Conservation (phyloP, 768 basidiomycete species). For the Hirschioporus abietinus region DNA sequence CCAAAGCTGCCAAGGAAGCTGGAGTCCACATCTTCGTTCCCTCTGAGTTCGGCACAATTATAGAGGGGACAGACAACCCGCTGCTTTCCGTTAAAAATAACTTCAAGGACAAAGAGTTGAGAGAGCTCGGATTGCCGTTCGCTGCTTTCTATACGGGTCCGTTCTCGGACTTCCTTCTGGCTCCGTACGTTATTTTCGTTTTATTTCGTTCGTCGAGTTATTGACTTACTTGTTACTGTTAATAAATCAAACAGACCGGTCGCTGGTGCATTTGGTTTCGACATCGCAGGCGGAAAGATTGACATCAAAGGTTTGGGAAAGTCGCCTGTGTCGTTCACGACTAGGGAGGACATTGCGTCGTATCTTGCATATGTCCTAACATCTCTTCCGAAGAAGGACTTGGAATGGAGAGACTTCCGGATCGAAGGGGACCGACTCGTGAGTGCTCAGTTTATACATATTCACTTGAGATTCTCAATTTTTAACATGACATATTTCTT, state of each 20-base stretch:
- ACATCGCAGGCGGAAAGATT: conserved; percentile 14
- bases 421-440: conserved; percentile 12
- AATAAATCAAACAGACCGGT: neutral
- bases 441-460: neutral
- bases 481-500: neutral
- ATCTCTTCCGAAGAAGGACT: conserved; percentile 8
- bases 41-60: conserved; percentile 22
- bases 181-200: conserved; percentile 5
- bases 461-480: neutral
- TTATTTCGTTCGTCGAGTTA: neutral
- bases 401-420: conserved; percentile 10
- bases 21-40: conserved; percentile 28
- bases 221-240: neutral
- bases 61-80: conserved; percentile 7
- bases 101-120: conserved; percentile 7
- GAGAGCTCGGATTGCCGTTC: conserved; percentile 17
- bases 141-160: conserved; percentile 15
- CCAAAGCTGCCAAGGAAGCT: conserved; percentile 18
- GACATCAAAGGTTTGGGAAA: conserved; percentile 14
- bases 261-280: conserved; percentile 8
- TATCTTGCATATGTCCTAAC: conserved; percentile 17
- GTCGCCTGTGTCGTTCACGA: conserved; percentile 12
- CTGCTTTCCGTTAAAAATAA: neutral
- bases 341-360: conserved; percentile 17
- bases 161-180: conserved; percentile 9